Conservation (phyloP, 169 alveolate genomes). For the Sarcocystis neurona region DNA sequence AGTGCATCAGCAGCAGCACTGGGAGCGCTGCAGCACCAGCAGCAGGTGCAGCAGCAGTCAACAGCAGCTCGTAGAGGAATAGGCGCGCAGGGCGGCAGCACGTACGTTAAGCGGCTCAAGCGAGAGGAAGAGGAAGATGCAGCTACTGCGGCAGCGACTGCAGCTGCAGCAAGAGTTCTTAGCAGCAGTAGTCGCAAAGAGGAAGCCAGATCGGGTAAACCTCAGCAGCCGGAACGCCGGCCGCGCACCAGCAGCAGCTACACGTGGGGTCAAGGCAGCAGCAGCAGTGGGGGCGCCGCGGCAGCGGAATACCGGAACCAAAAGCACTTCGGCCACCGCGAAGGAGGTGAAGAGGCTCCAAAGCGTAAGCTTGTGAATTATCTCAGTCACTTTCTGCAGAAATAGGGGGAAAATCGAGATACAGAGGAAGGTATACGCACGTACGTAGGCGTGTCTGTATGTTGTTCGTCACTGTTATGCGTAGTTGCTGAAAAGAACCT, state of each 20-base stretch:
- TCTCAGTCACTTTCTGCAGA: neutral
- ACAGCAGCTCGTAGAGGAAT: neutral
- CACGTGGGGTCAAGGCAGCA: no score
- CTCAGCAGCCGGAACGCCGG: no score
- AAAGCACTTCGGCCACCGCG: neutral
- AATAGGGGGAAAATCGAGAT: neutral
- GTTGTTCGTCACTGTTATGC: neutral
- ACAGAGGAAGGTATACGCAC: neutral
- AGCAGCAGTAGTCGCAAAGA: no score
- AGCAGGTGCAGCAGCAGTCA: neutral
- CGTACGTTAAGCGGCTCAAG: neutral
- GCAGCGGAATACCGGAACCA: no score
- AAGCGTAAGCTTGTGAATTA: neutral
- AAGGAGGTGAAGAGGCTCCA: neutral
- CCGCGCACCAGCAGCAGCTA: no score
- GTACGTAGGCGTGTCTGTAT: neutral
- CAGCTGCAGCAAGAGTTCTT: no score
- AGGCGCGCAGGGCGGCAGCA: neutral
- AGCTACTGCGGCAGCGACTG: no score
- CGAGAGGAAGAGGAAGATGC: neutral
- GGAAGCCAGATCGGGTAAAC: no score
- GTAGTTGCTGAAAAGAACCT: neutral
- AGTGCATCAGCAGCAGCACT: no score
- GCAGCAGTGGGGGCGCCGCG: no score
- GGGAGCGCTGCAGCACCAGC: neutral